These are phyloP conservation scores for Cenchrus purpureus DNA, from an alignment of 176 grass and related monocot species.

Conservation along the genomic window DNA sequence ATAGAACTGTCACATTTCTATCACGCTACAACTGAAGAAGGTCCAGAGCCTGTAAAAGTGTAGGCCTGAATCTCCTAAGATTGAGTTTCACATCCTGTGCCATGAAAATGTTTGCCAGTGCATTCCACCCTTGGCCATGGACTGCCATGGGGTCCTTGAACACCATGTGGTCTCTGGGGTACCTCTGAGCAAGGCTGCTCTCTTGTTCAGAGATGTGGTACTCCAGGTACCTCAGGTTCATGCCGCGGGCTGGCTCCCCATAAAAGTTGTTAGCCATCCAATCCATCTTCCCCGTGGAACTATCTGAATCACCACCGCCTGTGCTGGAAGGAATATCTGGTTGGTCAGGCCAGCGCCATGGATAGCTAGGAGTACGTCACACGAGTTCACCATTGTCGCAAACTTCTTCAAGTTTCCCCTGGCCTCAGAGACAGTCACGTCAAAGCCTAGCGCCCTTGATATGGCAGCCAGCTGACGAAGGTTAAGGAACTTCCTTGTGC, in stretches of 20 bases:
- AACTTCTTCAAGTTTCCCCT: slow-evolving; percentile 52
- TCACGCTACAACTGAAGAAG: slow-evolving; percentile 58
- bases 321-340: slow-evolving; percentile 49
- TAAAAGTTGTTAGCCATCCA: slow-evolving; percentile 81
- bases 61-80: slow-evolving; percentile 58
- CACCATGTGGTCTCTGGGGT: slow-evolving; percentile 57
- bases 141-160: slow-evolving; percentile 67
- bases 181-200: slow-evolving; percentile 55
- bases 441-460: slow-evolving; percentile 51
- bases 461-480: slow-evolving; percentile 33
- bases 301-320: slow-evolving; percentile 57
- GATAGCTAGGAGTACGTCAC: slow-evolving; percentile 62
- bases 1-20: slow-evolving; percentile 19
- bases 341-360: slow-evolving; percentile 71
- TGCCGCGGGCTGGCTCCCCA: slow-evolving; percentile 56
- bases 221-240: slow-evolving; percentile 64
- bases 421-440: slow-evolving; percentile 55
- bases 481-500: slow-evolving; percentile 66
- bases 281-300: slow-evolving; percentile 74
- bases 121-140: slow-evolving; percentile 63
- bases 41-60: slow-evolving; percentile 54
- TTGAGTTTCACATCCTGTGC: slow-evolving; percentile 62
- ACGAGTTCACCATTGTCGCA: slow-evolving; percentile 60
- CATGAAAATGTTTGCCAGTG: slow-evolving; percentile 53
- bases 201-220: slow-evolving; percentile 54